Percentiles rank a stretch among this genome's conserved stretches.
phyloP scores from a whole-genome alignment of 495 filamentous ascomycete genomes.

The Aspergillus haitiensis region DNA sequence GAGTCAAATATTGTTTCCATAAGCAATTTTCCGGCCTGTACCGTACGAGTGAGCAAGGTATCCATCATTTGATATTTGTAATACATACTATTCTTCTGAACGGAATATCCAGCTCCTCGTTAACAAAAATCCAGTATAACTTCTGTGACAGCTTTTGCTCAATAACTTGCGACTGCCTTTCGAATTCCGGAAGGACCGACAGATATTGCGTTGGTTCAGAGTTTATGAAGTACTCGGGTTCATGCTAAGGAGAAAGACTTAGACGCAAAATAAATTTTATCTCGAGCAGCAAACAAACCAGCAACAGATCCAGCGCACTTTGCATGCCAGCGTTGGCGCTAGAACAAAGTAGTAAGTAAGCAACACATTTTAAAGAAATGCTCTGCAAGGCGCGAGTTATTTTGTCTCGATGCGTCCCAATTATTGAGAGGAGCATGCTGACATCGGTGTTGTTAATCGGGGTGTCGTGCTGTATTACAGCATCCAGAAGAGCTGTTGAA shows the following conservation, averaged over 20 bases:
- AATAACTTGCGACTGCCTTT: not conserved
- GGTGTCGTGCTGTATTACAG: slow-evolving; percentile 1
- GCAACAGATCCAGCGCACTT: slow-evolving; percentile 17
- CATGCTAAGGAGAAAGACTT: slow-evolving; percentile 11
- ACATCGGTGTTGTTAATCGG: not conserved
- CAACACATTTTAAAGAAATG: slow-evolving; percentile 13
- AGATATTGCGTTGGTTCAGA: not conserved
- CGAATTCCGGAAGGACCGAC: not conserved
- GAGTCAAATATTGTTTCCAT: slow-evolving; percentile 16
- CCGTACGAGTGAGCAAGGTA: slow-evolving; percentile 5
- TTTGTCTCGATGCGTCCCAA: not conserved
- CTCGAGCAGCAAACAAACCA: slow-evolving; percentile 12
- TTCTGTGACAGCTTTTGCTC: slow-evolving; percentile 3
- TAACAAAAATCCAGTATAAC: slow-evolving; percentile 12
- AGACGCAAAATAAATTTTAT: not conserved
- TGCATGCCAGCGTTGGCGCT: not conserved
- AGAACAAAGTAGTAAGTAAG: slow-evolving; percentile 17
- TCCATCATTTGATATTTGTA: not conserved
- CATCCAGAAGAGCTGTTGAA: slow-evolving; percentile 6
- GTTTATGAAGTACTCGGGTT: not conserved
- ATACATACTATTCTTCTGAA: slow-evolving; percentile 21
- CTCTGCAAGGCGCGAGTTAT: slow-evolving; percentile 5
- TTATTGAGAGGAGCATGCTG: slow-evolving; percentile 1
- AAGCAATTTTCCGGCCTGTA: slow-evolving; percentile 24
- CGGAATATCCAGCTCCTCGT: not conserved